Conservation (phyloP, 202 grass and related monocot genomes). For the Setaria viridis region DNA sequence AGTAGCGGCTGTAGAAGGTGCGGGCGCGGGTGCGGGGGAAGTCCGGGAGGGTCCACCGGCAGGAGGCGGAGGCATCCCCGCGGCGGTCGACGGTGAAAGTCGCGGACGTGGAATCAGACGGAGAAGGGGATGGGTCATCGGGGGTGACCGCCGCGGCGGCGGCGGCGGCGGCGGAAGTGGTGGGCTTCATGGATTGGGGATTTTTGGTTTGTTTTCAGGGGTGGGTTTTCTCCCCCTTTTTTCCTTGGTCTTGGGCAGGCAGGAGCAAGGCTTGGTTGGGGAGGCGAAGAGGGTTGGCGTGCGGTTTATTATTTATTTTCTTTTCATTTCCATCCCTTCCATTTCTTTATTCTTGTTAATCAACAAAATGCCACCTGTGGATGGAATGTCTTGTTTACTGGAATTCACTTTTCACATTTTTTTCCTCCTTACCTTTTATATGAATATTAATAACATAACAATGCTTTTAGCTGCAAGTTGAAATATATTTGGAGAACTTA, state of each 20-base stretch:
- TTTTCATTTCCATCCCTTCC: not conserved
- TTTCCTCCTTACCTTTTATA: not conserved
- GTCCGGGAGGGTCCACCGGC: slow-evolving; percentile 80
- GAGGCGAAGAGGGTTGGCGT: not conserved
- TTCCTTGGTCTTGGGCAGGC: slow-evolving; percentile 45
- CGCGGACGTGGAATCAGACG: slow-evolving; percentile 42
- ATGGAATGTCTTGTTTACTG: not conserved
- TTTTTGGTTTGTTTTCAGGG: slow-evolving; percentile 49
- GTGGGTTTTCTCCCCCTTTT: slow-evolving; percentile 22
- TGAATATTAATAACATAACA: not conserved
- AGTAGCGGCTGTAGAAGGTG: slow-evolving; percentile 90
- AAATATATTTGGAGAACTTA: not conserved
- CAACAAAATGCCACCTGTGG: not conserved
- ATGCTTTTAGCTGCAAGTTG: not conserved
- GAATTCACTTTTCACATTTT: not conserved
- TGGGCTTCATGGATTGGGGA: slow-evolving; percentile 74
- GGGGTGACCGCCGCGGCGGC: slow-evolving; percentile 33
- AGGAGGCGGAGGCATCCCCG: slow-evolving; percentile 76
- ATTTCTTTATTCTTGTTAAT: slow-evolving; percentile 1
- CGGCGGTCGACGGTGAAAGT: slow-evolving; percentile 74
- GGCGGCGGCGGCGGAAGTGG: slow-evolving; percentile 38
- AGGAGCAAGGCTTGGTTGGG: not conserved
- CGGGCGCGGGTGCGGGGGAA: slow-evolving; percentile 79
- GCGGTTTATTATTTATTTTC: not conserved
- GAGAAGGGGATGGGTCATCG: slow-evolving; percentile 55